phyloP scores from a whole-genome alignment of 169 alveolate genomes.

The Cryptosporidium tyzzeri region DNA sequence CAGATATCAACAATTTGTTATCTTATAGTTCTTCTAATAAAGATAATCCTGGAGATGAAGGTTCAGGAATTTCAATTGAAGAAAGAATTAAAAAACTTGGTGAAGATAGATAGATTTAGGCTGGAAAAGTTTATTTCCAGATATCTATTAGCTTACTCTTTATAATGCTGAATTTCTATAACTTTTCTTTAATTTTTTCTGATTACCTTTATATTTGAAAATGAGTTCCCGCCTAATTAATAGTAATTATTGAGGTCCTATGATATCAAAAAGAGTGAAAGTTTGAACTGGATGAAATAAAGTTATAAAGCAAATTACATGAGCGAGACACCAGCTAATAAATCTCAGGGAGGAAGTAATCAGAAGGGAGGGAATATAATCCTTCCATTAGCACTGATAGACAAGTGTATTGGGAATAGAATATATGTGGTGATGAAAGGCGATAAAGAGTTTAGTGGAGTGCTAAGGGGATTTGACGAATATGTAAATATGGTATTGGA shows the following conservation, averaged over 20 bases:
- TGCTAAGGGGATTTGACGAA: slow-evolving; percentile 94
- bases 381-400: slow-evolving; percentile 93
- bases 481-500: slow-evolving; percentile 94
- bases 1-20: neutral
- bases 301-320: neutral
- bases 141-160: neutral
- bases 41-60: neutral
- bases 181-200: neutral
- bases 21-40: neutral
- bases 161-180: slow-evolving; percentile 1
- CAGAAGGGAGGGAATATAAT: slow-evolving; percentile 81
- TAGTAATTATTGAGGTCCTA: neutral
- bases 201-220: neutral
- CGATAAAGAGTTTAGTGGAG: slow-evolving; percentile 89
- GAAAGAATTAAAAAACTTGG: slow-evolving; percentile 57
- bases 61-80: slow-evolving; percentile 29
- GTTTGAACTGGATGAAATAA: neutral
- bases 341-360: slow-evolving; percentile 23
- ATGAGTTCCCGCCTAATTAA: neutral
- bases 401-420: slow-evolving; percentile 93
- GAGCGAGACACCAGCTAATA: slow-evolving; percentile 27
- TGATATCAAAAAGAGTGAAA: neutral
- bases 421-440: slow-evolving; percentile 91
- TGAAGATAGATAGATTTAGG: neutral
- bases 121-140: neutral